Evolutionary conservation across 2,329 filamentous ascomycete species (phyloP).

Genomic region (Penicillium sp.): DNA sequence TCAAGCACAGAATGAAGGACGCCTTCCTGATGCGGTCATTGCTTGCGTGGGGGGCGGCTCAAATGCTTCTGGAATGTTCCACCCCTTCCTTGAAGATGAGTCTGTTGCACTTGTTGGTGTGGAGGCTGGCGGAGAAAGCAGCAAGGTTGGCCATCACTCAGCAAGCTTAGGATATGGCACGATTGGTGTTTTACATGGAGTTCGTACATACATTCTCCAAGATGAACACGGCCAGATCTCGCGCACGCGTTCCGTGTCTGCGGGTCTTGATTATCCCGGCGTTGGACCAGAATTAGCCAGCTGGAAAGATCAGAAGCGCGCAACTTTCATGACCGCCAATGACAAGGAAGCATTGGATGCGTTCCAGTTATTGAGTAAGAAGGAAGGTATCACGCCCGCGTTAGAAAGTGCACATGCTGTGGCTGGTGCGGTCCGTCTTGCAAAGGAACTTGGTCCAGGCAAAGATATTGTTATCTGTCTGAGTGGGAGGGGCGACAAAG

Average conservation of each 20-base stretch:
- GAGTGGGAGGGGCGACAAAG: constrained; percentile 66
- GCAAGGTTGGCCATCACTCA: constrained; percentile 73
- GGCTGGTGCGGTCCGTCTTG: constrained; percentile 79
- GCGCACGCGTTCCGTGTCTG: constrained; percentile 91
- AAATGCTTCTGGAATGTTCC: constrained; percentile 96
- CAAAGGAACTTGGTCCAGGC: constrained; percentile 55
- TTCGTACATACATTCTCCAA: constrained; percentile 90
- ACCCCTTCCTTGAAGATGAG: constrained; percentile 80
- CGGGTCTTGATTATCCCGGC: constrained; percentile 92
- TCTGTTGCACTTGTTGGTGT: constrained; percentile 86
- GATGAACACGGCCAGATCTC: constrained; percentile 85
- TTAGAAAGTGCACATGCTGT: constrained; percentile 88
- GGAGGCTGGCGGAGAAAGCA: constrained; percentile 86
- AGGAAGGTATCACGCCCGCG: constrained; percentile 92
- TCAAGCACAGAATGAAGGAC: constrained; percentile 65
- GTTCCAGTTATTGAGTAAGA: constrained; percentile 76
- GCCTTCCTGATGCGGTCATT: constrained; percentile 92
- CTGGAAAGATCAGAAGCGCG: constrained; percentile 87
- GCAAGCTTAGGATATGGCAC: constrained; percentile 80
- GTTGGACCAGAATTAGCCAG: constrained; percentile 85
- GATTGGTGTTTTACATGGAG: constrained; percentile 90
- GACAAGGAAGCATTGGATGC: constrained; percentile 84
- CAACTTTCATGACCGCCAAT: constrained; percentile 78
- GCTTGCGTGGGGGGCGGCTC: constrained; percentile 93
- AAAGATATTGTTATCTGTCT: background rate